phyloP scores from a whole-genome alignment of 75 land plant species.

The Ceratopteris richardii region DNA sequence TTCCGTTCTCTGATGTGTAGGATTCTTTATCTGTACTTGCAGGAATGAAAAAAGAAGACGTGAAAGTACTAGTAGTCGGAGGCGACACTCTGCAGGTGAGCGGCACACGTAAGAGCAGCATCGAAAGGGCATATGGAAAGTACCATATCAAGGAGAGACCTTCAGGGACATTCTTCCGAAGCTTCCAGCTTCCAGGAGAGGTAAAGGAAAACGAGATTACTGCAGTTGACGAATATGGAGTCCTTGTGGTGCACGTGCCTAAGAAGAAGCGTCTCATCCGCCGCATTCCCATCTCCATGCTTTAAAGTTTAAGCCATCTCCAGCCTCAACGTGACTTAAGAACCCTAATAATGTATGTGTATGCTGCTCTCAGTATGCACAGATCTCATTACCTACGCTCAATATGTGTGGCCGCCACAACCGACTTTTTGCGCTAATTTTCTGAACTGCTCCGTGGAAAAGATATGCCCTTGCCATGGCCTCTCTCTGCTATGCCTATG shows the following conservation, averaged over 20 bases:
- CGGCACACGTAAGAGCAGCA: not conserved
- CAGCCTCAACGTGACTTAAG: no score
- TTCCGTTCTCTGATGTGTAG: not conserved
- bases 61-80: not conserved
- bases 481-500: no score
- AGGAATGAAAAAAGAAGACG: not conserved
- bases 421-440: no score
- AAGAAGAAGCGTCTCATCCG: not conserved
- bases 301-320: no score
- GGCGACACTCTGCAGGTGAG: constrained; percentile 1
- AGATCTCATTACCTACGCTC: no score
- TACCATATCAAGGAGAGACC: not conserved
- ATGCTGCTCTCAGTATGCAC: no score
- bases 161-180: not conserved
- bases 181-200: not conserved
- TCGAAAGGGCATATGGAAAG: not conserved
- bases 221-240: not conserved
- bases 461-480: no score
- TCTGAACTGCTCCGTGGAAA: no score
- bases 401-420: no score
- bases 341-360: no score
- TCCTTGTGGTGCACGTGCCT: not conserved
- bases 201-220: not conserved
- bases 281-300: not conserved
- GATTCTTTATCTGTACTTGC: not conserved